Percentiles rank a stretch among this genome's conserved stretches.
These are phyloP conservation scores for Hymenoscyphus repandus DNA, from an alignment of 2,329 filamentous ascomycete genomes.

Conservation along the genomic window DNA sequence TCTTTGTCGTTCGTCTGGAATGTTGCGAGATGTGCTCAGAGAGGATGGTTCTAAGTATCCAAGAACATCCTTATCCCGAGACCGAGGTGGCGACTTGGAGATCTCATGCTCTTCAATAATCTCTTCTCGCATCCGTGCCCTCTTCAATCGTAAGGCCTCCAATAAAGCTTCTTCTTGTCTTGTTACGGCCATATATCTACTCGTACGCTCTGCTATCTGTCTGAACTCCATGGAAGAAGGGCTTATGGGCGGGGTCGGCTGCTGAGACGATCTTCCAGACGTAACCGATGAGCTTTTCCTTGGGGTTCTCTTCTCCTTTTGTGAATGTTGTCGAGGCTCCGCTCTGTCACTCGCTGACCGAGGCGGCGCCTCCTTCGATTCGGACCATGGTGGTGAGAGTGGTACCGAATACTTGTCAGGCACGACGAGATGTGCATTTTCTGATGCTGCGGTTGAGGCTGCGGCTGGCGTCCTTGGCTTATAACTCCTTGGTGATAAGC, in stretches of 20 bases:
- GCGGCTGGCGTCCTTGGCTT: constrained; percentile 5
- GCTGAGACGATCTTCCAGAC: constrained; percentile 13
- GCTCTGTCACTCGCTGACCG: background rate
- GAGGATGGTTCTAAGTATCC: background rate
- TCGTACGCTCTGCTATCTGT: constrained; percentile 14
- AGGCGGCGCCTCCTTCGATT: constrained; percentile 1
- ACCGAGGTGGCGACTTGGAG: constrained; percentile 15
- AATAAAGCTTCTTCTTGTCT: constrained; percentile 47
- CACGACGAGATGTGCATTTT: constrained; percentile 15
- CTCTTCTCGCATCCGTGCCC: constrained; percentile 40
- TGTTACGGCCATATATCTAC: constrained; percentile 44
- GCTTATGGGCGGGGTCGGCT: constrained; percentile 29
- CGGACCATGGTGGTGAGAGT: constrained; percentile 14
- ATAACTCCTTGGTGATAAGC: constrained; percentile 7
- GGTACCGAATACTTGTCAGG: constrained; percentile 12
- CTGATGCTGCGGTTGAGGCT: background rate
- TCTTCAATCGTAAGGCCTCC: constrained; percentile 43
- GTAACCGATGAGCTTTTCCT: background rate
- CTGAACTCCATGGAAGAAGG: constrained; percentile 24
- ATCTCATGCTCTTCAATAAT: constrained; percentile 31
- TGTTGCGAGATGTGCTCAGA: background rate
- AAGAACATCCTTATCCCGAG: background rate
- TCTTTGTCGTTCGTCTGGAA: constrained; percentile 11
- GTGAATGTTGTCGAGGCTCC: background rate
- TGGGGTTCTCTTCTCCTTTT: background rate